Evolutionary conservation across 768 basidiomycete species (phyloP).

Genomic region (Tricholomella constricta): DNA sequence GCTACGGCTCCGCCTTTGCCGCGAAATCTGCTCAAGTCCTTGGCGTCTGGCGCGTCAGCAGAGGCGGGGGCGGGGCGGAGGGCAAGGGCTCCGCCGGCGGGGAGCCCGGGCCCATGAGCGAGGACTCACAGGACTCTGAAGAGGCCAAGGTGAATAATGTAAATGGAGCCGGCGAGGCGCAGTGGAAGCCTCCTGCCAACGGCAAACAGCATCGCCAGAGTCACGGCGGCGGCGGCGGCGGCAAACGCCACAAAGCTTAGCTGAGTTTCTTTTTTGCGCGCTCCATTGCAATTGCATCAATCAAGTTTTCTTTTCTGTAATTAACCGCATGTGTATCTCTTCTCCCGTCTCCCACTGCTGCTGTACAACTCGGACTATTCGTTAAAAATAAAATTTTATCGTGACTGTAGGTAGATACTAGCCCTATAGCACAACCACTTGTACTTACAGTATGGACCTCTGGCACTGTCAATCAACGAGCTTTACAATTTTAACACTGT

Average conservation of each 20-base stretch:
- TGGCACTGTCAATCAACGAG: too few relatives aligned
- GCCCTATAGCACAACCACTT: background rate
- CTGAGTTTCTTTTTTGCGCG: too few relatives aligned
- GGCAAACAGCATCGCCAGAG: too few relatives aligned
- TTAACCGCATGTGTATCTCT: background rate
- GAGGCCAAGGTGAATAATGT: background rate
- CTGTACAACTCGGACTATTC: too few relatives aligned
- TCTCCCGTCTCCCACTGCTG: background rate
- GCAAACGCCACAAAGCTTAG: too few relatives aligned
- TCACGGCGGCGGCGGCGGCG: too few relatives aligned
- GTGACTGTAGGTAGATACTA: too few relatives aligned
- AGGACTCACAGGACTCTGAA: background rate
- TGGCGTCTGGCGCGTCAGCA: slow-evolving; percentile 27
- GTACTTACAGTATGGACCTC: background rate
- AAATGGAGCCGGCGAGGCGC: background rate
- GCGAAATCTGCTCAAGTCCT: slow-evolving; percentile 31
- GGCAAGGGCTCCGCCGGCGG: background rate
- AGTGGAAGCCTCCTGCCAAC: background rate
- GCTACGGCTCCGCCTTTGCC: slow-evolving; percentile 20
- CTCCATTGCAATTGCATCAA: too few relatives aligned
- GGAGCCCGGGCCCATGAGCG: background rate
- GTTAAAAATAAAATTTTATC: too few relatives aligned
- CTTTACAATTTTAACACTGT: too few relatives aligned
- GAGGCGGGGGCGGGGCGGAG: too few relatives aligned
- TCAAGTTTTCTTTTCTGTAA: too few relatives aligned